A percentile compares a stretch with the other conserved stretches of the same genome.
phyloP scores from a whole-genome alignment of 1,284 basidiomycete genomes.

The Salmacisia buchloeana region DNA sequence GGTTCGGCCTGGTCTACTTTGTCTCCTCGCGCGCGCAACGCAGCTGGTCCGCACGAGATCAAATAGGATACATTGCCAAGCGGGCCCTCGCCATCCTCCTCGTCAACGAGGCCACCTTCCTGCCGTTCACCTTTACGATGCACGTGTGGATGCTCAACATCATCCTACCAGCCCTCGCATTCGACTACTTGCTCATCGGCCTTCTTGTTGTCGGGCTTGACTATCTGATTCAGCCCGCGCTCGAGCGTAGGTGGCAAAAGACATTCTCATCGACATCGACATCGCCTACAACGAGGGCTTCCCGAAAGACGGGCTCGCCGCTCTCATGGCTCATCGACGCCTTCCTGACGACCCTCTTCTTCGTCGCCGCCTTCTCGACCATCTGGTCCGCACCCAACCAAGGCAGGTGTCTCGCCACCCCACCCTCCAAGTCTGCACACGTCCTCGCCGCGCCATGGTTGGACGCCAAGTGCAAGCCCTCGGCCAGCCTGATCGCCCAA shows the following conservation, averaged over 20 bases:
- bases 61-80: constrained; percentile 19
- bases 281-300: neutral
- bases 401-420: constrained; percentile 16
- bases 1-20: constrained; percentile 35
- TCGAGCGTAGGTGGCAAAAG: constrained; percentile 6
- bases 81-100: constrained; percentile 21
- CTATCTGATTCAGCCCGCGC: constrained; percentile 9
- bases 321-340: constrained; percentile 18
- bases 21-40: constrained; percentile 14
- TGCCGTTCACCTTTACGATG: constrained; percentile 11
- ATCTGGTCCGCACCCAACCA: constrained; percentile 24
- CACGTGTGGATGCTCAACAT: constrained; percentile 24
- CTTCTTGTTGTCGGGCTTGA: constrained; percentile 19
- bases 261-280: neutral
- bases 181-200: constrained; percentile 30
- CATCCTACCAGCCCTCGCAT: constrained; percentile 26
- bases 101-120: constrained; percentile 21
- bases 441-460: neutral
- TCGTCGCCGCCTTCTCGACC: constrained; percentile 26
- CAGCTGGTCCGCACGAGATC: constrained; percentile 14
- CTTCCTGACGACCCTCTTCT: constrained; percentile 14
- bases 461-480: neutral
- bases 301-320: constrained; percentile 16
- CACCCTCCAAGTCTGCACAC: neutral
- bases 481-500: neutral